A percentile compares a stretch with the other conserved stretches of the same genome.
Evolutionary conservation across 192 early-diverging fungal genomes (phyloP).

Genomic region (Phycomyces nitens): DNA sequence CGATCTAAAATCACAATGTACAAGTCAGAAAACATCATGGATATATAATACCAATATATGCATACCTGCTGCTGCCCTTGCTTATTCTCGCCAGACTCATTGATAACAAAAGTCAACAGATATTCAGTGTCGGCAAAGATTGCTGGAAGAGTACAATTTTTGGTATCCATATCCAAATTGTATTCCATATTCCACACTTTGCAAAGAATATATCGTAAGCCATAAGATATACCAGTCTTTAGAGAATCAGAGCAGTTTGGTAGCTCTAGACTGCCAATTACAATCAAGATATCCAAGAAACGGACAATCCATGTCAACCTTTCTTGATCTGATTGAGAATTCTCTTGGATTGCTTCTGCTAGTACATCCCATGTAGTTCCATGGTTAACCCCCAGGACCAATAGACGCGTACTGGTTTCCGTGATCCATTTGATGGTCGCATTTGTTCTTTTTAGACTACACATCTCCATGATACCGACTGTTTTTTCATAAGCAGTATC

Average conservation of each 20-base stretch:
- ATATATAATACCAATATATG: not conserved
- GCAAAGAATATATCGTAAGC: not conserved
- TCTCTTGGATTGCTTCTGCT: not conserved
- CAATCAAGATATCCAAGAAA: constrained; percentile 49
- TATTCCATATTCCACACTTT: not conserved
- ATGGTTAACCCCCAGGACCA: not conserved
- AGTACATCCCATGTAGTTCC: constrained; percentile 9
- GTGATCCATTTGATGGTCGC: constrained; percentile 1
- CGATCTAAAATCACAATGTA: constrained; percentile 7
- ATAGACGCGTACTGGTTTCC: not conserved
- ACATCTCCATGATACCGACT: constrained; percentile 2
- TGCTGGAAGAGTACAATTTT: not conserved
- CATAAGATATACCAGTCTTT: not conserved
- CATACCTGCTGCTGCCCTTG: constrained; percentile 9
- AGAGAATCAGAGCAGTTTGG: not conserved
- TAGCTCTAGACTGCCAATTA: constrained; percentile 22
- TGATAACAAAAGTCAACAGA: constrained; percentile 8
- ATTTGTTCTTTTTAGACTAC: not conserved
- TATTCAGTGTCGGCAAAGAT: not conserved
- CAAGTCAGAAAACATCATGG: not conserved
- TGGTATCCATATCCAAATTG: not conserved
- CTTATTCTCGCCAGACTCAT: constrained; percentile 3
- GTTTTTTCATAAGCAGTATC: constrained; percentile 1
- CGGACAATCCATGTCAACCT: constrained; percentile 42
- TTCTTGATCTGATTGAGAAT: constrained; percentile 11